Evolutionary conservation across 352 stramenopile species (phyloP), one percentile per base, ranked within the genome.

Genomic region (Blastocystis sp.): DNA sequence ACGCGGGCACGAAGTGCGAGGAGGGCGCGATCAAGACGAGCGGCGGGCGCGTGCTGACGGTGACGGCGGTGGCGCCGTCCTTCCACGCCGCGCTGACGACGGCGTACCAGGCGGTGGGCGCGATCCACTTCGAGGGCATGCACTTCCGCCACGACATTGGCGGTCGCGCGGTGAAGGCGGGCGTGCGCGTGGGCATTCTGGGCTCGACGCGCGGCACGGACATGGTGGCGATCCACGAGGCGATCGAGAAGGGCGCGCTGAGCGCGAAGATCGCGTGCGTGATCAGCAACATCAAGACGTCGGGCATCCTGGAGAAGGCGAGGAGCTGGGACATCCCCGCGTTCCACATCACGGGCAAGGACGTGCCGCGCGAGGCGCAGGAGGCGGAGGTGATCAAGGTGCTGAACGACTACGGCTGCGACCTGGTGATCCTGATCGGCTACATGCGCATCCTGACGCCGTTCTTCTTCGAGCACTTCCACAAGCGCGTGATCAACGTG

Each of bases 361-460:
- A 94, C 79, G 93, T 98, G 80, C 94, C 92, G 10, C 93, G 97
- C 81, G 95, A 96, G 35, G 94, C 95, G 80, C 98, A 98, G 90
- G 97, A 99, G 91, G 94, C 94, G 19, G 94, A 98, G 80, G 96
- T 98, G 33, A 98, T 95, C 16, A 92, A 95, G 31, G 93, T 95
- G 60, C 92, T 99, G 69, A 92, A 95, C 74, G 93, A 92, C 78
- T 96, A 97, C 91, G 96, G 95, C 66, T 95, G 98, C 2, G 96
- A 99, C 76, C 92, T 99, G 33, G 95, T 99, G 61, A 93, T 99
- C 35, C 93, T 98, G 59, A 97, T 99, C 74, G 97, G 97, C 62
- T 99, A 99, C 95, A 99, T 99, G 97, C 94, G 96, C 65, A 99
- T 99, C 91, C 91, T 99, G 3, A 98, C 96, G 50, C 93, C 91